Percentiles rank a stretch among this genome's conserved stretches.
Evolutionary conservation across 148 eudicot genomes (phyloP).

Genomic region (Rheum nobile): DNA sequence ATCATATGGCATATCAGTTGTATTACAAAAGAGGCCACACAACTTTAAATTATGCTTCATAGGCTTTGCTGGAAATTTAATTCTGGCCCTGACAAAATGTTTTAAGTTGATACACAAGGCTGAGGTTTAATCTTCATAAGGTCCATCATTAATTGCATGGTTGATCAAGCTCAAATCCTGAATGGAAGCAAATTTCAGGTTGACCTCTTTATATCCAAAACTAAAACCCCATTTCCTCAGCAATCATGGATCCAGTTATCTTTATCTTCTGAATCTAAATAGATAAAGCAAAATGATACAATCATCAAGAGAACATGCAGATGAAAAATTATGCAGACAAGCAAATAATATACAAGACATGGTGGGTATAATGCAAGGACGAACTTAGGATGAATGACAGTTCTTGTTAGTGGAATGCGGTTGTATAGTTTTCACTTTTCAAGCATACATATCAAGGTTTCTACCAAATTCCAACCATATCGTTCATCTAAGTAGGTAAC

Average conservation of each 20-base stretch:
- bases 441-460: not conserved
- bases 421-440: conserved; percentile 1
- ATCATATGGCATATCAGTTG: conserved; percentile 21
- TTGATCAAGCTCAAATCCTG: conserved; percentile 67
- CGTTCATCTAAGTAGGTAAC: not conserved
- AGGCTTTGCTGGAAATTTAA: conserved; percentile 28
- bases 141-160: conserved; percentile 52
- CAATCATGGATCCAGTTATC: conserved; percentile 49
- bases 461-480: not conserved
- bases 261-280: conserved; percentile 68
- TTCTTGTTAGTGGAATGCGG: not conserved
- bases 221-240: conserved; percentile 53
- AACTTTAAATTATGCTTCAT: conserved; percentile 43
- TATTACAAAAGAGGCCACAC: conserved; percentile 34
- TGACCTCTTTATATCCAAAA: conserved; percentile 49
- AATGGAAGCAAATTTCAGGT: conserved; percentile 39
- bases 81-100: conserved; percentile 46
- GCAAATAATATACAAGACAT: not conserved
- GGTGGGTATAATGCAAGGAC: not conserved
- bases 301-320: not conserved
- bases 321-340: not conserved
- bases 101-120: conserved; percentile 51
- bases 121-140: conserved; percentile 69
- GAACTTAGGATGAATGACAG: not conserved
- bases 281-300: conserved; percentile 3